Conservation (phyloP, 305 asterid genomes). For the Caryopteris hybrid region DNA sequence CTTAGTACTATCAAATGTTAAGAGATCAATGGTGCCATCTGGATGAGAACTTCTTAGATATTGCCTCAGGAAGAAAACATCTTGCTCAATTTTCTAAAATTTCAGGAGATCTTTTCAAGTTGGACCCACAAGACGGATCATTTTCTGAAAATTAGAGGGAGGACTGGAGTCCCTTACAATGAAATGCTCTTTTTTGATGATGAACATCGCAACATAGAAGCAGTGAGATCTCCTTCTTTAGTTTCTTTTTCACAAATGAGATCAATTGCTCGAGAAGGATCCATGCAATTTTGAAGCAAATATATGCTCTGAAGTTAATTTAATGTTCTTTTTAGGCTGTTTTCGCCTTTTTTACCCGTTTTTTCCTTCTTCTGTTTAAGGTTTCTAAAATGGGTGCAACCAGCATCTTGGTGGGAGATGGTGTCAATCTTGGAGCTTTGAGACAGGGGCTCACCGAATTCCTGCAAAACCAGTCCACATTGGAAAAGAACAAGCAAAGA, state of each 20-base stretch:
- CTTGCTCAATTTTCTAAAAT: slow-evolving; percentile 6
- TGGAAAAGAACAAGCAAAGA: slow-evolving; percentile 61
- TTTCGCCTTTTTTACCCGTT: neutral
- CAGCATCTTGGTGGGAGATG: slow-evolving; percentile 59
- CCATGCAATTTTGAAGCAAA: neutral
- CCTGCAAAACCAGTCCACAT: slow-evolving; percentile 32
- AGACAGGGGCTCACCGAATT: slow-evolving; percentile 58
- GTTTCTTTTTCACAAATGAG: neutral
- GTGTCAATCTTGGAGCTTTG: slow-evolving; percentile 59
- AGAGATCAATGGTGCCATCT: neutral
- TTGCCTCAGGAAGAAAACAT: neutral
- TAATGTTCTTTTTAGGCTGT: neutral
- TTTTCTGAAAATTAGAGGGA: slow-evolving; percentile 52
- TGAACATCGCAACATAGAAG: slow-evolving; percentile 54
- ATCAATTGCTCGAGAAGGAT: neutral
- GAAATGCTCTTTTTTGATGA: slow-evolving; percentile 81
- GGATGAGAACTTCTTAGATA: neutral
- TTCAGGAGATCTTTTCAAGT: slow-evolving; percentile 73
- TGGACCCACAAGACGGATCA: slow-evolving; percentile 79
- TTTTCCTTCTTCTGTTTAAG: slow-evolving; percentile 17
- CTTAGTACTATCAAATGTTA: neutral
- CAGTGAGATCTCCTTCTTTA: slow-evolving; percentile 37
- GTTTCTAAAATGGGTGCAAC: slow-evolving; percentile 76
- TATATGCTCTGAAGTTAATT: neutral
- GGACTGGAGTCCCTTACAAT: slow-evolving; percentile 48